Conservation (phyloP, 2,329 filamentous ascomycete species). For the Ceratocystis smalleyi region DNA sequence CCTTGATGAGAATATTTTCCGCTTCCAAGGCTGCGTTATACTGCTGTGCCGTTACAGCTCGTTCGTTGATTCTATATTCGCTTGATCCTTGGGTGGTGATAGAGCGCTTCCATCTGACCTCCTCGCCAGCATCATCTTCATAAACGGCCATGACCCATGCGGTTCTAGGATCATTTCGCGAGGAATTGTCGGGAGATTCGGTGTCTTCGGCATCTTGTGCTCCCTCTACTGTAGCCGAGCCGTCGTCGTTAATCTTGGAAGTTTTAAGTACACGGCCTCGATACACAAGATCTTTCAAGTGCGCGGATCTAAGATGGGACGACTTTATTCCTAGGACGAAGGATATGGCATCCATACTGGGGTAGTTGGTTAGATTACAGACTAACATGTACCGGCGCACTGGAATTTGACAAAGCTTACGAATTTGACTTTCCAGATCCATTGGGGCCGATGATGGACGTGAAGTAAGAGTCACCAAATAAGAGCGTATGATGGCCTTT, state of each 20-base stretch:
- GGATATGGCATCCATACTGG: conserved; percentile 95
- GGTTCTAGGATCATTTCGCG: conserved; percentile 72
- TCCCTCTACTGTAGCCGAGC: conserved; percentile 50
- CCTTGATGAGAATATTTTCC: conserved; percentile 96
- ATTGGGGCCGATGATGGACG: conserved; percentile 98
- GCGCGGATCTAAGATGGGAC: conserved; percentile 85
- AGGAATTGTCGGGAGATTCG: conserved; percentile 43
- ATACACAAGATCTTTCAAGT: conserved; percentile 89
- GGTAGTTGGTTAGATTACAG: conserved; percentile 2
- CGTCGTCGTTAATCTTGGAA: conserved; percentile 82
- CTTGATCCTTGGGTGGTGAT: conserved; percentile 81
- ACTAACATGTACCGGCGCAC: not conserved
- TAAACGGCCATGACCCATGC: conserved; percentile 99
- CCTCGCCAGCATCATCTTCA: conserved; percentile 88
- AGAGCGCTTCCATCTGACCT: conserved; percentile 87
- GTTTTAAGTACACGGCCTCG: conserved; percentile 85
- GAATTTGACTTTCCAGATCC: conserved; percentile 98
- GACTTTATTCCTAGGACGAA: conserved; percentile 98
- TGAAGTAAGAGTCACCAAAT: conserved; percentile 97
- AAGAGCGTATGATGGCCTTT: conserved; percentile 88
- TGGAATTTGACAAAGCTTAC: conserved; percentile 33
- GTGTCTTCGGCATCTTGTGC: conserved; percentile 44
- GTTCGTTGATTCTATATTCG: conserved; percentile 95
- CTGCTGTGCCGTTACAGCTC: conserved; percentile 69
- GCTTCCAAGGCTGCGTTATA: conserved; percentile 87